A percentile compares a stretch with the other conserved stretches of the same genome.
phyloP scores from a whole-genome alignment of 495 filamentous ascomycete species.

The Aspergillus campestris region DNA sequence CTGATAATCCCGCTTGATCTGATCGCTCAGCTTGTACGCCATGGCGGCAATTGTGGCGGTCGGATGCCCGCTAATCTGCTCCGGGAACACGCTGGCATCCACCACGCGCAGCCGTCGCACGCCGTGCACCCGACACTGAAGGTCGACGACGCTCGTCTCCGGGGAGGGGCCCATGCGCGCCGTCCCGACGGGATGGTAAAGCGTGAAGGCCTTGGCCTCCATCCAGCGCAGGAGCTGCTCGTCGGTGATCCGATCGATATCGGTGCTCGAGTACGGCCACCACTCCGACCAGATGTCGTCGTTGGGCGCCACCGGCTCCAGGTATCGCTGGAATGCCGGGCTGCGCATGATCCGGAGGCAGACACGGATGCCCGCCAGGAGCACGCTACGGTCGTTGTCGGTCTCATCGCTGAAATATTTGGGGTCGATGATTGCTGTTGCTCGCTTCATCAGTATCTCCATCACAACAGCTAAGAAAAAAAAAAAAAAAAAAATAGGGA shows the following conservation, averaged over 20 bases:
- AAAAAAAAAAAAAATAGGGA: no score
- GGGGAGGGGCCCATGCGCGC: conserved; percentile 16
- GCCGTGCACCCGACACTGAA: conserved; percentile 40
- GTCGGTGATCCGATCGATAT: conserved; percentile 15
- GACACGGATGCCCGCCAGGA: conserved; percentile 12
- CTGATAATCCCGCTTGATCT: conserved; percentile 6
- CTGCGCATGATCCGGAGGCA: conserved; percentile 11
- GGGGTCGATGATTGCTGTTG: conserved; percentile 16
- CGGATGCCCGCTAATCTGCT: conserved; percentile 17
- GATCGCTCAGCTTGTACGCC: conserved; percentile 13
- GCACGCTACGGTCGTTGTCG: conserved; percentile 13
- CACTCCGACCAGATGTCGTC: conserved; percentile 15
- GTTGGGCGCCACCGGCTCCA: conserved; percentile 10
- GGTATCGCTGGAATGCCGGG: conserved; percentile 10
- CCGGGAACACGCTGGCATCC: conserved; percentile 21
- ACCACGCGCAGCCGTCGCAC: conserved; percentile 41
- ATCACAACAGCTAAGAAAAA: no score
- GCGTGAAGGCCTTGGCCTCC: conserved; percentile 18
- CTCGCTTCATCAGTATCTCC: no score
- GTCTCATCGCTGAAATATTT: conserved; percentile 13
- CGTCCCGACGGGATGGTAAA: conserved; percentile 18
- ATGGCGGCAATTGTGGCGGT: conserved; percentile 16
- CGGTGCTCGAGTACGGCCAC: conserved; percentile 19
- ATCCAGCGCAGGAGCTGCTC: conserved; percentile 15
- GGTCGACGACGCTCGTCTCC: conserved; percentile 35